These are phyloP conservation scores for Alternaria sp. DNA, from an alignment of 2,329 filamentous ascomycete species.

Conservation along the genomic window DNA sequence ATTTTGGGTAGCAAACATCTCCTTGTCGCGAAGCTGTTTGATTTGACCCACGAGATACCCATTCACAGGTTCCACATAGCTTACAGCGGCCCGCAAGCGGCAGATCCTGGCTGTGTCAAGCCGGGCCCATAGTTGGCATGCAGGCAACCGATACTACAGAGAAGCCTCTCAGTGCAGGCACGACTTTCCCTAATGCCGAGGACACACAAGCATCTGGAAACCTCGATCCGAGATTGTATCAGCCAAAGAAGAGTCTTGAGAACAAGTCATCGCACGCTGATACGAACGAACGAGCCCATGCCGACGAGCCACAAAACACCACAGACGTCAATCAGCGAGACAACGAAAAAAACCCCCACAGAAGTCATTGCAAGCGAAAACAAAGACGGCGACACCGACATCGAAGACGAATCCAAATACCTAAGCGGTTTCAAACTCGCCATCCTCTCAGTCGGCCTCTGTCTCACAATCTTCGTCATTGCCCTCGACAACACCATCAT, in stretches of 20 bases:
- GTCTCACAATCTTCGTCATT: slow-evolving; percentile 49
- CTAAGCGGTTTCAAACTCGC: slow-evolving; percentile 45
- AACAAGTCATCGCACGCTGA: not conserved
- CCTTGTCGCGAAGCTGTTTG: slow-evolving; percentile 2
- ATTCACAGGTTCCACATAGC: slow-evolving; percentile 7
- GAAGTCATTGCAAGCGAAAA: slow-evolving; percentile 2
- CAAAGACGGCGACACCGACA: slow-evolving; percentile 2
- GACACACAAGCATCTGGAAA: not conserved
- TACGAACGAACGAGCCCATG: not conserved
- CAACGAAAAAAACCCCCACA: not conserved
- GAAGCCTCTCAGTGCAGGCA: slow-evolving; percentile 3
- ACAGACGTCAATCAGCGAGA: not conserved
- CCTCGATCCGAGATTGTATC: not conserved
- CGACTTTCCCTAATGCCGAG: slow-evolving; percentile 3
- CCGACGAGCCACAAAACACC: not conserved
- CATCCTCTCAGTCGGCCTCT: slow-evolving; percentile 48
- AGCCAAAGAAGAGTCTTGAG: not conserved
- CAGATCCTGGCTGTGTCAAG: slow-evolving; percentile 13
- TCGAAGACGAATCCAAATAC: slow-evolving; percentile 51
- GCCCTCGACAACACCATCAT: slow-evolving; percentile 55
- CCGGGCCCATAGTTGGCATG: slow-evolving; percentile 15
- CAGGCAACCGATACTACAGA: slow-evolving; percentile 6
- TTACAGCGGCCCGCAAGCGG: slow-evolving; percentile 19
- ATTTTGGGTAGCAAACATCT: slow-evolving; percentile 1
- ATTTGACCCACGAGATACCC: not conserved